phyloP scores from a whole-genome alignment of 2,329 filamentous ascomycete species.

The Sclerotinia subarctica region DNA sequence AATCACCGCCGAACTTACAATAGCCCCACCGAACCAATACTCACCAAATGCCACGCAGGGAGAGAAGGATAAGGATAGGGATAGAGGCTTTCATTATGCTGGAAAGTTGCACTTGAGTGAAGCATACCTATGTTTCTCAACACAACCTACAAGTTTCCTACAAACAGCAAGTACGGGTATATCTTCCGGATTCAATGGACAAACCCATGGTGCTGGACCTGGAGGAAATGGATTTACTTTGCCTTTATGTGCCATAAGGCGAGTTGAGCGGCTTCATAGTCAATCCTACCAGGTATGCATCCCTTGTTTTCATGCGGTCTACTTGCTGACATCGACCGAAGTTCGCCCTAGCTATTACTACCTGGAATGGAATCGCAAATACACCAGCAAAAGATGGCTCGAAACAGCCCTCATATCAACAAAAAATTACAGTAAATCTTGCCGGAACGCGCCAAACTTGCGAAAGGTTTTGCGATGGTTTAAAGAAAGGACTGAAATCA shows the following conservation, averaged over 20 bases:
- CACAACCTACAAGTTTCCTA: constrained; percentile 82
- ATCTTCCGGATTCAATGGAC: constrained; percentile 82
- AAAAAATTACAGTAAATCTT: constrained; percentile 88
- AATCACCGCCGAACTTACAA: constrained; percentile 92
- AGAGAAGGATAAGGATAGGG: constrained; percentile 62
- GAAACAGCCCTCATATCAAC: constrained; percentile 52
- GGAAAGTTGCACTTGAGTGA: constrained; percentile 94
- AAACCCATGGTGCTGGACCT: constrained; percentile 88
- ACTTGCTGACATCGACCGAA: constrained; percentile 38
- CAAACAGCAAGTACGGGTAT: constrained; percentile 74
- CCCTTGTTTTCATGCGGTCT: constrained; percentile 1
- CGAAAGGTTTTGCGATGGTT: constrained; percentile 91
- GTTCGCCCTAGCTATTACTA: constrained; percentile 92
- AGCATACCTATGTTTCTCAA: constrained; percentile 94
- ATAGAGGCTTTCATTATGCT: constrained; percentile 80
- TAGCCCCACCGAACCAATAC: constrained; percentile 57
- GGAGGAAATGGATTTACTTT: constrained; percentile 95
- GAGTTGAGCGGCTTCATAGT: constrained; percentile 90
- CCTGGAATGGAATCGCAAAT: constrained; percentile 76
- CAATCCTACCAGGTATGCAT: constrained; percentile 69
- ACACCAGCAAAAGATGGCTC: constrained; percentile 46
- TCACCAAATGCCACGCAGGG: constrained; percentile 61
- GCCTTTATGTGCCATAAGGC: constrained; percentile 83
- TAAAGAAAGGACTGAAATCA: constrained; percentile 85
- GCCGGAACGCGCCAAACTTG: constrained; percentile 85